phyloP scores from a whole-genome alignment of 1,139 yeast genomes.

The Blastobotrys proliferans region DNA sequence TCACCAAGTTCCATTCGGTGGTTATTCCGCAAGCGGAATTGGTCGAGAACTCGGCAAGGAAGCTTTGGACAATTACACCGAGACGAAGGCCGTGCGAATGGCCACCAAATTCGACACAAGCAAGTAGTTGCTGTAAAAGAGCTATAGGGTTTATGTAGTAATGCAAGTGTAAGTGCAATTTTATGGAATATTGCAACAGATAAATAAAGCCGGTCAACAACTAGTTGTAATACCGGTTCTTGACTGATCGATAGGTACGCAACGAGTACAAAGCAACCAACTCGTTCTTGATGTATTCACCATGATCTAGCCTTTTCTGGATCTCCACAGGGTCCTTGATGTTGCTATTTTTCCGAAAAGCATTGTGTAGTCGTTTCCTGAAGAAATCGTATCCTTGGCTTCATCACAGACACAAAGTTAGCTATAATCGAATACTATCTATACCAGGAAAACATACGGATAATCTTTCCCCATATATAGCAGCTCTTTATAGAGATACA shows the following conservation, averaged over 20 bases:
- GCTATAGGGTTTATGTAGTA: not conserved
- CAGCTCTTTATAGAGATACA: constrained; percentile 36
- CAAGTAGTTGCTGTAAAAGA: not conserved
- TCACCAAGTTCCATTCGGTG: constrained; percentile 72
- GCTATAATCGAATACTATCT: not conserved
- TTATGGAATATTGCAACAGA: too few species aligned
- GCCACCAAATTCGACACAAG: constrained; percentile 8
- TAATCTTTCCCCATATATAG: constrained; percentile 37
- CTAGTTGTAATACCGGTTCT: constrained; percentile 31
- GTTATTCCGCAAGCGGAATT: constrained; percentile 79
- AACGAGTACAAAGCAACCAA: constrained; percentile 34
- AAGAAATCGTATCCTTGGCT: constrained; percentile 31
- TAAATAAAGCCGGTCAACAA: not conserved
- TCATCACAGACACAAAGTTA: constrained; percentile 1
- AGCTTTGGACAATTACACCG: constrained; percentile 77
- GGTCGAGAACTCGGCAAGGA: constrained; percentile 92
- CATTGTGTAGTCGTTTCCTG: constrained; percentile 28
- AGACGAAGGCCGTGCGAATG: constrained; percentile 63
- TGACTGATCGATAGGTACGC: constrained; percentile 35
- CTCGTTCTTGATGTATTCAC: constrained; percentile 38
- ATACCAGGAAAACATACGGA: constrained; percentile 27
- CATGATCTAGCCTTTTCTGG: constrained; percentile 31
- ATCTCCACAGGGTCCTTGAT: constrained; percentile 22
- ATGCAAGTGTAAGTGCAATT: too few species aligned
- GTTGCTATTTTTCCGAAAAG: constrained; percentile 28